A percentile compares a stretch with the other conserved stretches of the same genome.
phyloP scores from a whole-genome alignment of 2,329 filamentous ascomycete genomes.

The Pseudogymnoascus sp. region DNA sequence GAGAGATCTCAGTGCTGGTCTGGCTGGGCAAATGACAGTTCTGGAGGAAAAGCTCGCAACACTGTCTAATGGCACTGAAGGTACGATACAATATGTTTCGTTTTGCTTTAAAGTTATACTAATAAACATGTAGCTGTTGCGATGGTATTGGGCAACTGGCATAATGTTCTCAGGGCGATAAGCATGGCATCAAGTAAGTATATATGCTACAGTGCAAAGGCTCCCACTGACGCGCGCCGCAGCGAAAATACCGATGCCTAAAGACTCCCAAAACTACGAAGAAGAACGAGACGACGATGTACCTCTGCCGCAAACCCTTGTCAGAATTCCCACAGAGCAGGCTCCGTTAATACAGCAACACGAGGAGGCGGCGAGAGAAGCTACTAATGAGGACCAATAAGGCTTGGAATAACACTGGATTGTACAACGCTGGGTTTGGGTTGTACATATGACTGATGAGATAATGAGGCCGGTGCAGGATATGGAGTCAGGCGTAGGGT shows the following conservation, averaged over 20 bases:
- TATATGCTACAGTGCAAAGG: neutral
- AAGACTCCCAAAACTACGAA: slow-evolving; percentile 33
- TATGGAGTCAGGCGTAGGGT: slow-evolving; percentile 4
- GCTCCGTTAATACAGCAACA: slow-evolving; percentile 56
- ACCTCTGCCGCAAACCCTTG: slow-evolving; percentile 70
- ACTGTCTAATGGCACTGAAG: slow-evolving; percentile 74
- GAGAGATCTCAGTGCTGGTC: slow-evolving; percentile 67
- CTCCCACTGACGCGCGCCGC: slow-evolving; percentile 15
- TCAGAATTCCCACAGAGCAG: slow-evolving; percentile 78
- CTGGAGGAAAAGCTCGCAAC: slow-evolving; percentile 71
- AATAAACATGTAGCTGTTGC: slow-evolving; percentile 56
- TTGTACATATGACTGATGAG: neutral
- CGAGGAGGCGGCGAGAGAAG: slow-evolving; percentile 35
- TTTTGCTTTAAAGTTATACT: neutral
- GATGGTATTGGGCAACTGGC: slow-evolving; percentile 79
- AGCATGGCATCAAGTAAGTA: slow-evolving; percentile 74
- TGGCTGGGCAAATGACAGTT: slow-evolving; percentile 75
- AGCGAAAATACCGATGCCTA: slow-evolving; percentile 64
- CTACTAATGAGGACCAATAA: slow-evolving; percentile 4
- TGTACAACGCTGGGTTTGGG: neutral
- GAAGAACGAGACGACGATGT: slow-evolving; percentile 33
- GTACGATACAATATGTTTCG: slow-evolving; percentile 33
- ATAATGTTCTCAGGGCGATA: slow-evolving; percentile 76
- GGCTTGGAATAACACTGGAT: neutral
- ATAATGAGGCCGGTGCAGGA: neutral